Base-by-base conservation (phyloP, 768 basidiomycete genomes). In the Cantharellus cinnabarinus region DNA sequence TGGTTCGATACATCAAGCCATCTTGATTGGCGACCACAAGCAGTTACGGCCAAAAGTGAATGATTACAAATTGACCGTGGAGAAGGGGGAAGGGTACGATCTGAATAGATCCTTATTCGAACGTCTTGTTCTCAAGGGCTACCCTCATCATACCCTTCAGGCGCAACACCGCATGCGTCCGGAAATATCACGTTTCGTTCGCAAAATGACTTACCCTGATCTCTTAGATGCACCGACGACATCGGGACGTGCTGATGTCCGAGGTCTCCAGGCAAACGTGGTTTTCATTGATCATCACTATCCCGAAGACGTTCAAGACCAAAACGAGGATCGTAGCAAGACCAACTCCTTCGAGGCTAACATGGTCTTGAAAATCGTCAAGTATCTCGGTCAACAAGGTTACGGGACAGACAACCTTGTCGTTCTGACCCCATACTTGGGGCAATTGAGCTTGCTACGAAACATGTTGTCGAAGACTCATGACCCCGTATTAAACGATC, bases 81-180 rank as follows among this genome's bases (percentile, higher is more conserved):
- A 85, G 66, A 83, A 81, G 61, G 78, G 74, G 1, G 76, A 80
- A 2, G 82, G 81, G 2, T 84, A 72, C 63, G 79, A 84, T 61
- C 71, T 85, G 34, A 85, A 85, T 59, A 69, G 72, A 56, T 82
- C 81, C 0, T 69, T 85, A 0, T 85, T 85, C 62, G 83, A 85
- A 62, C 78, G 83, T 3, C 74, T 84, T 1, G 78, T 83, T 20
- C 66, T 77, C 5, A 74, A 74, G 60, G 77, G 75, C 0, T 85
- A 79, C 64, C 83, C 83, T 0, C 82, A 85, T 65, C 63, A 68
- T 53, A 78, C 74, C 0, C 75, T 85, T 15, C 66, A 63, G 0
- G 65, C 74, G 50, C 83, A 85, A 61, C 83, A 84, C 64, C 77
- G 83, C 7, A 85, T 85, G 83, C 74, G 83, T 4, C 83, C 83